Conservation (phyloP, 2,329 filamentous ascomycete genomes). For the Microthyrium microscopicum region DNA sequence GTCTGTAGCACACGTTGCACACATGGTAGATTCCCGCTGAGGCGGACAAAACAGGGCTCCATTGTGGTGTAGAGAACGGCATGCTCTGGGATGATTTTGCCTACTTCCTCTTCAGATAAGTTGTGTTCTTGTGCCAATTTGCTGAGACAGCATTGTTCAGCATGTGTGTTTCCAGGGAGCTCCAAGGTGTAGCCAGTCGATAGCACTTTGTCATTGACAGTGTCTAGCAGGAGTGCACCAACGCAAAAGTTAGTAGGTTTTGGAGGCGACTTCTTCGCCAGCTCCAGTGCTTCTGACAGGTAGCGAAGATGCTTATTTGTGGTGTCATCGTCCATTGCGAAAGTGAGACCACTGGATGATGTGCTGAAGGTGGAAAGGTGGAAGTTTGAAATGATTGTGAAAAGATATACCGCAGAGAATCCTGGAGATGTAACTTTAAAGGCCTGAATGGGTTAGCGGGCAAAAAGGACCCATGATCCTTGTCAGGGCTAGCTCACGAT, state of each 20-base stretch:
- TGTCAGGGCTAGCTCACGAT: no score
- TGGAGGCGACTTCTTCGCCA: slow-evolving; percentile 64
- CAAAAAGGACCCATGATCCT: no score
- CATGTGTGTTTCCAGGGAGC: slow-evolving; percentile 82
- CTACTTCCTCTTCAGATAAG: slow-evolving; percentile 37
- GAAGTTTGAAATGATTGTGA: no score
- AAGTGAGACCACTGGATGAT: no score
- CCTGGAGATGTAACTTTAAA: no score
- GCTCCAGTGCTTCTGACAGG: slow-evolving; percentile 57
- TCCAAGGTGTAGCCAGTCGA: slow-evolving; percentile 84
- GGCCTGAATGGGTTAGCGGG: no score
- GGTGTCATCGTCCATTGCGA: no score
- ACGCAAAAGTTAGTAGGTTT: slow-evolving; percentile 88
- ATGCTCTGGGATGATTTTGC: slow-evolving; percentile 25
- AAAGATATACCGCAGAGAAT: no score
- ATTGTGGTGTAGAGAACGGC: slow-evolving; percentile 70
- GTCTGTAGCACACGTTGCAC: slow-evolving; percentile 56
- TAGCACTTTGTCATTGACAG: slow-evolving; percentile 44
- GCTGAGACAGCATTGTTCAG: slow-evolving; percentile 78
- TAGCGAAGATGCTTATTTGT: slow-evolving; percentile 21
- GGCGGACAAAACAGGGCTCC: slow-evolving; percentile 61
- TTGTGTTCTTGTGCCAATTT: slow-evolving; percentile 39
- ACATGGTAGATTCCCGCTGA: slow-evolving; percentile 62
- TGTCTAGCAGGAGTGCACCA: slow-evolving; percentile 54
- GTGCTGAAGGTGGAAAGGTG: no score